Evolutionary conservation across 2,329 filamentous ascomycete genomes (phyloP).

Genomic region (Talaromyces piceae): DNA sequence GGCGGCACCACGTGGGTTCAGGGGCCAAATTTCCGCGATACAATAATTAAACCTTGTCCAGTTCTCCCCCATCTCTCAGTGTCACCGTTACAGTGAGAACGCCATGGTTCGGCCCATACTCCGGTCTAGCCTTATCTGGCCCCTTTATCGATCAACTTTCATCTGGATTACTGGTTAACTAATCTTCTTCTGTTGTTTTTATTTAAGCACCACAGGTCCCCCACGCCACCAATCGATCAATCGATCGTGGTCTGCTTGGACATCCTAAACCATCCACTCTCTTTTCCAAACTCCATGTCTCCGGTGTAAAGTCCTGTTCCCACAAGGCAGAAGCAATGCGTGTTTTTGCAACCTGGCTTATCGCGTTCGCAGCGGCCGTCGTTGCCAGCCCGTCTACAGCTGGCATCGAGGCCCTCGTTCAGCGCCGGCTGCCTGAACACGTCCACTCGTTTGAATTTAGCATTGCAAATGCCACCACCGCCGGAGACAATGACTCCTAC

Average conservation of each 20-base stretch:
- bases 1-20: neutral
- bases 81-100: neutral
- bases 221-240: neutral
- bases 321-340: neutral
- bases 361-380: neutral
- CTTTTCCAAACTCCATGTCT: neutral
- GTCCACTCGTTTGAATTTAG: constrained; percentile 16
- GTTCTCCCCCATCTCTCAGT: no score
- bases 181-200: neutral
- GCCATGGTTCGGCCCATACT: neutral
- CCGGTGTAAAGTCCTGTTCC: neutral
- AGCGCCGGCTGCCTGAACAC: constrained; percentile 19
- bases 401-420: constrained; percentile 19
- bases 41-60: no score
- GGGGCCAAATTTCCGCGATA: neutral
- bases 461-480: constrained; percentile 11
- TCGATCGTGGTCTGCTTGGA: neutral
- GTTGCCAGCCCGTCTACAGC: constrained; percentile 13
- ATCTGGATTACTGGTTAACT: no score
- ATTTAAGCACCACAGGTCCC: neutral
- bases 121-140: neutral
- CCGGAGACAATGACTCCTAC: constrained; percentile 16
- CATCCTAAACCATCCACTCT: no score
- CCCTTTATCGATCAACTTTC: no score
- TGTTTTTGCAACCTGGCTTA: neutral